A percentile compares a stretch with the other conserved stretches of the same genome.
These are phyloP conservation scores for Xylaria sp. DNA, from an alignment of 2,329 filamentous ascomycete species.

Conservation along the genomic window DNA sequence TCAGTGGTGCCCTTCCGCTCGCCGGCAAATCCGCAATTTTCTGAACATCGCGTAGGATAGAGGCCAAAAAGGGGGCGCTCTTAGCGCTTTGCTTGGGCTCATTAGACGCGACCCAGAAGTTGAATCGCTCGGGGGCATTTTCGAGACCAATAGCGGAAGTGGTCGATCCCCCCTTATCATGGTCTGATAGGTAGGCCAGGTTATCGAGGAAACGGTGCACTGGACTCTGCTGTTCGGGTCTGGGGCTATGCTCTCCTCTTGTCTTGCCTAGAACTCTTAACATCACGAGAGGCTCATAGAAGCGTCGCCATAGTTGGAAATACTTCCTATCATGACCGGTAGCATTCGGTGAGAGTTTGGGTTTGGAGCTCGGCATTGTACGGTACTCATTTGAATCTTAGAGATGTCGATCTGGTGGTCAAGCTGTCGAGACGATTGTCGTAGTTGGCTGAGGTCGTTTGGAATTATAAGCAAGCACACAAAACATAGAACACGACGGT, in stretches of 20 bases:
- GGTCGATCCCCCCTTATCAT: slow-evolving; percentile 56
- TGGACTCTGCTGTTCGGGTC: slow-evolving; percentile 26
- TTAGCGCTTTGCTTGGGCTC: slow-evolving; percentile 29
- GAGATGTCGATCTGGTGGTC: neutral
- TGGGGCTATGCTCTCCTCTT: slow-evolving; percentile 45
- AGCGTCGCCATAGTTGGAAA: slow-evolving; percentile 42
- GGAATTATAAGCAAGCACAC: neutral
- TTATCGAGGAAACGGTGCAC: slow-evolving; percentile 51
- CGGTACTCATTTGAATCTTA: neutral
- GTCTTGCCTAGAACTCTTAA: slow-evolving; percentile 48
- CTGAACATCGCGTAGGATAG: slow-evolving; percentile 40
- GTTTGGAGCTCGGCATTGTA: slow-evolving; percentile 12
- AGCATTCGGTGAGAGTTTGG: neutral
- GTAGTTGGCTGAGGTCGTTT: neutral
- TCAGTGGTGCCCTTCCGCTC: neutral
- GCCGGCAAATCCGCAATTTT: slow-evolving; percentile 18
- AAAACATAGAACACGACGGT: neutral
- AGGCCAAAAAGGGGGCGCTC: slow-evolving; percentile 48
- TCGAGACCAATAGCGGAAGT: slow-evolving; percentile 59
- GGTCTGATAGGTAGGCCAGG: slow-evolving; percentile 59
- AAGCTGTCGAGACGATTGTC: neutral
- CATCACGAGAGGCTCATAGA: slow-evolving; percentile 54
- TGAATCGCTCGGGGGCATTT: slow-evolving; percentile 44
- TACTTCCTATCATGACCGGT: slow-evolving; percentile 11
- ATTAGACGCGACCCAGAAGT: slow-evolving; percentile 59